Conservation (phyloP, 176 grass and related monocot genomes). For the Phyllostachys edulis region DNA sequence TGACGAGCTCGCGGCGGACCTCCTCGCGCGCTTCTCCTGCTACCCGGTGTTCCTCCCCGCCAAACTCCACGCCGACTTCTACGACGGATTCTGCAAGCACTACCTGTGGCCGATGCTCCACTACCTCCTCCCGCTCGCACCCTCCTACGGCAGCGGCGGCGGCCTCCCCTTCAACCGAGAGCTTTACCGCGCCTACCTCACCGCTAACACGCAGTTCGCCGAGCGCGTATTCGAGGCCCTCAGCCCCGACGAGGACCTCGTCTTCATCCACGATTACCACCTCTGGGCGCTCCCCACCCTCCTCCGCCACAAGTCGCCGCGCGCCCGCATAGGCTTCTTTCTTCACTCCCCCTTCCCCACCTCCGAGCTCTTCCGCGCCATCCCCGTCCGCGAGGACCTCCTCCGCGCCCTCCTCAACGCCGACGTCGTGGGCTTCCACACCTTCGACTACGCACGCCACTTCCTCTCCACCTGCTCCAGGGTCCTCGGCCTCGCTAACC, state of each 20-base stretch:
- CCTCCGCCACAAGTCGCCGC: conserved; percentile 43
- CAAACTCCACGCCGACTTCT: conserved; percentile 53
- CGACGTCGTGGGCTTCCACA: conserved; percentile 66
- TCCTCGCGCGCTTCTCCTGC: conserved; percentile 42
- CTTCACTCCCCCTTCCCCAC: conserved; percentile 65
- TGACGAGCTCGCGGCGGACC: conserved; percentile 22
- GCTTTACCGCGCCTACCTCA: conserved; percentile 39
- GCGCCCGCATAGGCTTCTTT: conserved; percentile 55
- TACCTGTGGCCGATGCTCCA: conserved; percentile 68
- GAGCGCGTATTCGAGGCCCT: conserved; percentile 50
- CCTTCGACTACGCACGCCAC: conserved; percentile 65
- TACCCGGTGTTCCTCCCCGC: conserved; percentile 43
- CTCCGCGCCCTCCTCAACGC: conserved; percentile 64
- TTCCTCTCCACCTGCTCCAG: conserved; percentile 58
- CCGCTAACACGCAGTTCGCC: conserved; percentile 51
- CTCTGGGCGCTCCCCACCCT: conserved; percentile 55
- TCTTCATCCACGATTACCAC: conserved; percentile 66
- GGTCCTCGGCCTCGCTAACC: conserved; percentile 41
- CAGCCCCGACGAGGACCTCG: conserved; percentile 40
- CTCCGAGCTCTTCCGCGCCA: conserved; percentile 52
- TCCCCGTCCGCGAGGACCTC: conserved; percentile 59
- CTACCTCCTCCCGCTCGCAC: conserved; percentile 30
- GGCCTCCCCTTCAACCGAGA: conserved; percentile 33
- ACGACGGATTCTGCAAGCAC: conserved; percentile 63
- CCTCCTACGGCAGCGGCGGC: conserved; percentile 29